Evolutionary conservation across 805 yeast genomes (phyloP), one percentile per base, ranked within the genome.

Genomic region (Candida nanaspora): DNA sequence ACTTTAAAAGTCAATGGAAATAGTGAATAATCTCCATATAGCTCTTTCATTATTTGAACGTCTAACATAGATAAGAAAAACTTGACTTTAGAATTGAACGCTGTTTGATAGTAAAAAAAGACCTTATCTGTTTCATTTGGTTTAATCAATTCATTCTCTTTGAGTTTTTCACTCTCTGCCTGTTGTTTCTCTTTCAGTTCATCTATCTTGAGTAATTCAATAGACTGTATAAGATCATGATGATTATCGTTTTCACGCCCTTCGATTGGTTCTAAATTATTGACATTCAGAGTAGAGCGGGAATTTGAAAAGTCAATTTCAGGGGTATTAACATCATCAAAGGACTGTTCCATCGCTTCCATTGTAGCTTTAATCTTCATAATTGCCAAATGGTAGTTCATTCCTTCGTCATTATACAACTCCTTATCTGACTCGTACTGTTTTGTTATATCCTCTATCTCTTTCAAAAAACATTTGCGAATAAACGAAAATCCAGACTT

Each of bases 11-110:
- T 63, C 5, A 82, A 56, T 0, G 99, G 99, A 48, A 91, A 78
- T 16, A 68, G 60, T 0, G 77, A 63, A 49, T 82, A 89, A 11
- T 68, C 63, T 2, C 78, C 78, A 60, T 76, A 87, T 2, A 80
- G 70, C 1, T 77, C 56, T 45, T 75, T 72, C 42, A 91, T 62
- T 16, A 91, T 78, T 45, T 82, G 82, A 23, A 86, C 72, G 56
- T 93, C 99, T 34, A 93, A 65, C 6, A 86, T 79, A 0, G 95
- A 78, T 15, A 91, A 63, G 35, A 86, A 82, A 57, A 66, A 87
- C 45, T 74, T 72, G 2, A 81, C 75, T 3, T 80, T 61, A 0
- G 89, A 70, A 46, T 78, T 76, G 58, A 86, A 82, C 0, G 82
- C 77, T 0, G 93, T 79, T 55, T 89, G 89, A 57, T 84, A 91